Percentiles rank a stretch among this genome's conserved stretches.
These are phyloP conservation scores for Phytophthora pluvialis DNA, from an alignment of 352 stramenopile genomes.

Conservation along the genomic window DNA sequence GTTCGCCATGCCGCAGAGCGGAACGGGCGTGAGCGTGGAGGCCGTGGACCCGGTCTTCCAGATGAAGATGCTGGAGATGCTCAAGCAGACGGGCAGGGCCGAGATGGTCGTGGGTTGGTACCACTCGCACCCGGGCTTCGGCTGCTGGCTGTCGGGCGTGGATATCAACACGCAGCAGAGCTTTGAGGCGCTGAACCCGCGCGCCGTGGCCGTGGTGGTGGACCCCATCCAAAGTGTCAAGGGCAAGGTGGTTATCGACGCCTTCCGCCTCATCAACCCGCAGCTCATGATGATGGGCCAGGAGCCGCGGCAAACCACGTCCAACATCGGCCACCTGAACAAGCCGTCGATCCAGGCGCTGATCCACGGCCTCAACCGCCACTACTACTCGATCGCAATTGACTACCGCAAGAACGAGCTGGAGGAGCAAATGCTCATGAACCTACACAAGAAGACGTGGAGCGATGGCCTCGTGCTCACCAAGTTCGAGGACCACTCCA, in stretches of 20 bases:
- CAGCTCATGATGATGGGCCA: conserved; percentile 99
- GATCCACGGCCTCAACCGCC: conserved; percentile 98
- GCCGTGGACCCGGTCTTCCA: conserved; percentile 99
- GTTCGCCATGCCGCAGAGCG: conserved; percentile 99
- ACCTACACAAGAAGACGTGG: conserved; percentile 98
- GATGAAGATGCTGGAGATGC: conserved; percentile 99
- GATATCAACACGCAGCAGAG: conserved; percentile 99
- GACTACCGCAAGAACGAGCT: conserved; percentile 99
- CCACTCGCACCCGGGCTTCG: conserved; percentile 99
- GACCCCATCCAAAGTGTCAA: conserved; percentile 99
- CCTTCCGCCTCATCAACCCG: conserved; percentile 99
- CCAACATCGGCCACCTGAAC: conserved; percentile 99
- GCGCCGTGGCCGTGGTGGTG: conserved; percentile 98
- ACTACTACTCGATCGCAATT: conserved; percentile 99
- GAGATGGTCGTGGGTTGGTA: conserved; percentile 99
- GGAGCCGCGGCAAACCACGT: conserved; percentile 98
- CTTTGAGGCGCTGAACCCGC: conserved; percentile 98
- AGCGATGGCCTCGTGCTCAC: conserved; percentile 94
- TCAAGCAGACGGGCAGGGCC: conserved; percentile 97
- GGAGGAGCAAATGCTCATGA: conserved; percentile 99
- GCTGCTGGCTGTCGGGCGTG: conserved; percentile 99
- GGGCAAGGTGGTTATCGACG: conserved; percentile 99
- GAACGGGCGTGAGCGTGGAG: conserved; percentile 96
- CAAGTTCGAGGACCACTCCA: conserved; percentile 96
- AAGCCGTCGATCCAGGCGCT: conserved; percentile 99